Evolutionary conservation across 208 protist genomes (phyloP), one percentile per base, ranked within the genome.

Genomic region (Trypanosoma grayi): DNA sequence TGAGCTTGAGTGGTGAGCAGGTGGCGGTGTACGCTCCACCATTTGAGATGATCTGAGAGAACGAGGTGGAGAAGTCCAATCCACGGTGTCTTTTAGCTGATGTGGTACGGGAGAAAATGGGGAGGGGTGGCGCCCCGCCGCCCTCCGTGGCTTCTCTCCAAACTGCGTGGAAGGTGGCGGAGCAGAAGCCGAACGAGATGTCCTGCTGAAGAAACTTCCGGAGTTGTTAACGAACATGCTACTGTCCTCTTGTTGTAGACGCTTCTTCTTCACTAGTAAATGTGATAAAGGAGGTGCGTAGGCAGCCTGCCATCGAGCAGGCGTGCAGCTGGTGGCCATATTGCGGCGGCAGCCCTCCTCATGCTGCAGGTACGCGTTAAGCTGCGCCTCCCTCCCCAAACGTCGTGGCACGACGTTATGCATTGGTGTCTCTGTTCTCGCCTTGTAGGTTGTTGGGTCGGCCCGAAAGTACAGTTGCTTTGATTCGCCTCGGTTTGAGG

Each of bases 31-130:
- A 6, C 6, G n/a, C 45, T n/a, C 24, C 6, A 51, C 2, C 9
- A 13, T 8, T n/a, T 18, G 45, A 16, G 45, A 25, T 27, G 45
- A 51, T 33, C 24, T 51, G 20, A 14, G 22, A 51, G 22, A 31
- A 31, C 51, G 33, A 16, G 33, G 34, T 4, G 51, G 51, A 44
- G 51, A 57, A 44, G 20, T 57, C 51, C 51, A 57, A 16, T 0
- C 24, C 28, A 60, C 40, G 6, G 31, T 27, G 37, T 48, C n/a
- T 36, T 30, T n/a, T n/a, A n/a, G n/a, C n/a, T n/a, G n/a, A n/a
- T n/a, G n/a, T n/a, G n/a, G n/a, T n/a, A n/a, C n/a, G n/a, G n/a
- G n/a, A n/a, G n/a, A n/a, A n/a, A n/a, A n/a, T n/a, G n/a, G 3
- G 3, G 39, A 43, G 6, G 11, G 39, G 39, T 22, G 16, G 11